Conservation (phyloP, 371 early-diverging fungal species). For the Syncephalastrum sp. region DNA sequence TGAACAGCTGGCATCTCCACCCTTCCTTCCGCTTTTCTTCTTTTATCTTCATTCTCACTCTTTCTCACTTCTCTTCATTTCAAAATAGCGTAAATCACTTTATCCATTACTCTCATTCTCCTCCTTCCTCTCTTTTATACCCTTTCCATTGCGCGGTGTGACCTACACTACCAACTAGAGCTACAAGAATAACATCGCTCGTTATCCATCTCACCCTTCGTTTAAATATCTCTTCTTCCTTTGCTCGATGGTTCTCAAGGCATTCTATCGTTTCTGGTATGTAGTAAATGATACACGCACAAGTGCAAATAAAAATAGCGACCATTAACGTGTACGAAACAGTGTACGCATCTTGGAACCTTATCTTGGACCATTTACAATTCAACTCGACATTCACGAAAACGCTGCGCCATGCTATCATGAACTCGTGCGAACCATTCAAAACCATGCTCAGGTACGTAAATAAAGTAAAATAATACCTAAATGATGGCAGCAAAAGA, state of each 20-base stretch:
- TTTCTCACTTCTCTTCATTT: slow-evolving; percentile 1
- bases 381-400: slow-evolving; percentile 20
- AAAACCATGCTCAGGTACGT: slow-evolving; percentile 17
- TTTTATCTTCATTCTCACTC: background rate
- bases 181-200: too few relatives aligned
- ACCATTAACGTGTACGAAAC: background rate
- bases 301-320: background rate
- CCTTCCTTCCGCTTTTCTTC: slow-evolving; percentile 1
- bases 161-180: too few relatives aligned
- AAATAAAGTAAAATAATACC: too few relatives aligned
- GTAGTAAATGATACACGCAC: background rate
- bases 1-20: background rate
- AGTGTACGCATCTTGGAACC: slow-evolving; percentile 25
- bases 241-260: background rate
- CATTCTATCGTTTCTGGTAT: slow-evolving; percentile 25
- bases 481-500: background rate
- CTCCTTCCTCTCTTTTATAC: slow-evolving; percentile 3
- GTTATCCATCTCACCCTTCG: too few relatives aligned
- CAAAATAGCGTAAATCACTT: background rate
- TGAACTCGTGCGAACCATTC: slow-evolving; percentile 18
- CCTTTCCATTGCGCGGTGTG: too few relatives aligned
- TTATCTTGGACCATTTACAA: slow-evolving; percentile 9
- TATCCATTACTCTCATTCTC: background rate
- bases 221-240: background rate
- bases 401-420: slow-evolving; percentile 16